Percentiles rank a stretch among this genome's conserved stretches.
Evolutionary conservation across 495 filamentous ascomycete genomes (phyloP).

Genomic region (Trichoderma orchidacearum): DNA sequence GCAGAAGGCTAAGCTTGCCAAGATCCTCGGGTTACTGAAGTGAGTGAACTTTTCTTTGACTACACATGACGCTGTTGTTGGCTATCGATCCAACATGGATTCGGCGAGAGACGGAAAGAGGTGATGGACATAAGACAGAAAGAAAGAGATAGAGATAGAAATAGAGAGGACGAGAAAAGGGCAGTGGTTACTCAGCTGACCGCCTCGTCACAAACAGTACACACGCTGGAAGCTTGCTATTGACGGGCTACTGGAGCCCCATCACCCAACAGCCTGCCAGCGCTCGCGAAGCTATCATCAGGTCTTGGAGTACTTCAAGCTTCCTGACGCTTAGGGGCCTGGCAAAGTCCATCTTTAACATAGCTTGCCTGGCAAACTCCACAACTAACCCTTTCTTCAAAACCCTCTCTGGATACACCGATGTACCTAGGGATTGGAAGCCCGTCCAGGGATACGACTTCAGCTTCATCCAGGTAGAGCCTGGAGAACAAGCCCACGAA

Average conservation of each 20-base stretch:
- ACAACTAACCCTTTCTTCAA: constrained; percentile 42
- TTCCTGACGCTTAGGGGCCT: constrained; percentile 42
- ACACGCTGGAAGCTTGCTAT: constrained; percentile 48
- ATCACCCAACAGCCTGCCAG: constrained; percentile 48
- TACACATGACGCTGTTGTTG: neutral
- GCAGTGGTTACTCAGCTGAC: constrained; percentile 3
- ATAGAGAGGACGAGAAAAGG: neutral
- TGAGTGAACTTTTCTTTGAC: constrained; percentile 6
- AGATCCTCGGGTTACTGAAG: constrained; percentile 16
- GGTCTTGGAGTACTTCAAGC: constrained; percentile 43
- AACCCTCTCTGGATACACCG: constrained; percentile 47
- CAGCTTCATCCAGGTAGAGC: constrained; percentile 35
- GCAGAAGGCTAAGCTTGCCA: constrained; percentile 10
- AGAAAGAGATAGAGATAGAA: neutral
- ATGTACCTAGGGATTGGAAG: constrained; percentile 45
- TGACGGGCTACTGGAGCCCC: constrained; percentile 50
- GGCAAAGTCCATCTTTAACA: constrained; percentile 37
- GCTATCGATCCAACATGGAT: constrained; percentile 5
- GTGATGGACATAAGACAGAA: neutral
- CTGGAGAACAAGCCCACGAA: constrained; percentile 18
- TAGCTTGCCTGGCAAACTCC: constrained; percentile 47
- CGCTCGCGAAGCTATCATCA: constrained; percentile 46
- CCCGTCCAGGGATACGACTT: constrained; percentile 34
- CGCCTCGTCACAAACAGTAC: constrained; percentile 31
- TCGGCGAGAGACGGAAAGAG: neutral